Conservation (phyloP, 441 rosid species). For the Mallotus repandus region DNA sequence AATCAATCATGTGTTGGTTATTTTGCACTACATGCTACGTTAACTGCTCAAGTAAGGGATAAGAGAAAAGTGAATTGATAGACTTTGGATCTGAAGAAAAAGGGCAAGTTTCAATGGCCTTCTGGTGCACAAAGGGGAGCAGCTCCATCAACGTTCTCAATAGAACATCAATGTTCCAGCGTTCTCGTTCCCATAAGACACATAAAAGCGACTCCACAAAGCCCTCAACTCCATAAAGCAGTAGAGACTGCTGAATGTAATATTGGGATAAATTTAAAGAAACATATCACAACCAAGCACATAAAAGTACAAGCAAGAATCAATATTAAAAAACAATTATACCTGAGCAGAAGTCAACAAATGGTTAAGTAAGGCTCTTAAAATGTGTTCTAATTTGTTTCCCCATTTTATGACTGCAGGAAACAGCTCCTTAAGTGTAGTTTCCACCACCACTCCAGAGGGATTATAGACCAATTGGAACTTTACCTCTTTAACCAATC, state of each 20-base stretch:
- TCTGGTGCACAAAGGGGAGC: slow-evolving; percentile 73
- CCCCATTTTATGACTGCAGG: slow-evolving; percentile 92
- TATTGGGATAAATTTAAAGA: slow-evolving; percentile 16
- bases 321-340: slow-evolving; percentile 20
- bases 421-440: slow-evolving; percentile 80
- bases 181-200: slow-evolving; percentile 92
- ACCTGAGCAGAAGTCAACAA: slow-evolving; percentile 85
- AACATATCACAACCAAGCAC: slow-evolving; percentile 18
- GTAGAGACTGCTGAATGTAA: slow-evolving; percentile 77
- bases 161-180: slow-evolving; percentile 89
- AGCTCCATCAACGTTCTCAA: slow-evolving; percentile 79
- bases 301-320: slow-evolving; percentile 17
- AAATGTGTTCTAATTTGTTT: slow-evolving; percentile 75
- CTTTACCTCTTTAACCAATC: slow-evolving; percentile 93
- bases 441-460: slow-evolving; percentile 89
- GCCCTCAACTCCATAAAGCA: slow-evolving; percentile 97
- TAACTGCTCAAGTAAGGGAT: slow-evolving; percentile 58
- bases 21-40: too few relatives aligned
- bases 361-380: slow-evolving; percentile 77
- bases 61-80: slow-evolving; percentile 47
- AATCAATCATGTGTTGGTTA: too few relatives aligned
- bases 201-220: slow-evolving; percentile 86
- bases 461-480: slow-evolving; percentile 92
- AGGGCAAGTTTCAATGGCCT: slow-evolving; percentile 82
- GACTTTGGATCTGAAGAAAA: slow-evolving; percentile 56